phyloP scores from a whole-genome alignment of 2,329 filamentous ascomycete species.

The Diaporthe amygdali region DNA sequence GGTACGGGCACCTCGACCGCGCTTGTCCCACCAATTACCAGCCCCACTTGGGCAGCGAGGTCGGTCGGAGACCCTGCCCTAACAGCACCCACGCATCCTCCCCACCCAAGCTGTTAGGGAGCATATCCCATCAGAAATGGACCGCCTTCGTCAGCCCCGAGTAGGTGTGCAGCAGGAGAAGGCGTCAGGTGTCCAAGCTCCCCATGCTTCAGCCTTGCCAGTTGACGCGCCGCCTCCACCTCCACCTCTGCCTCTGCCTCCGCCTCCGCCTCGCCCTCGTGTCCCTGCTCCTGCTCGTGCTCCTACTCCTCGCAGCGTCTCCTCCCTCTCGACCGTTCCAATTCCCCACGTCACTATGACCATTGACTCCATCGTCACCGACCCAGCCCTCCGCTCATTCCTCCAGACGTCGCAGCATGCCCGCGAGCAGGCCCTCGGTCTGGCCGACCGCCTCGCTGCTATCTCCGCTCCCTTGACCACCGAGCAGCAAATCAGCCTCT shows the following conservation, averaged over 20 bases:
- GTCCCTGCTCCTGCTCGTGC: neutral
- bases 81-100: neutral
- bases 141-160: neutral
- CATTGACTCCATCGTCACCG: slow-evolving; percentile 64
- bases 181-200: neutral
- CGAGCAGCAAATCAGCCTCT: slow-evolving; percentile 63
- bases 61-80: neutral
- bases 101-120: neutral
- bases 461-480: slow-evolving; percentile 50
- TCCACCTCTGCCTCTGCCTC: neutral
- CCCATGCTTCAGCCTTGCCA: neutral
- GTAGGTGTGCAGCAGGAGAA: neutral
- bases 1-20: neutral
- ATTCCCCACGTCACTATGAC: slow-evolving; percentile 47
- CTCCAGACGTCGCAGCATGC: slow-evolving; percentile 76
- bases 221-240: neutral
- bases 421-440: slow-evolving; percentile 71
- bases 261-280: neutral
- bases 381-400: slow-evolving; percentile 69
- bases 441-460: slow-evolving; percentile 60
- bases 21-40: neutral
- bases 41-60: neutral
- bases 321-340: neutral
- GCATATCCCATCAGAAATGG: neutral
- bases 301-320: neutral